These are phyloP conservation scores for Borealophlyctis nickersoniae DNA, from an alignment of 192 early-diverging fungal genomes.

Conservation along the genomic window DNA sequence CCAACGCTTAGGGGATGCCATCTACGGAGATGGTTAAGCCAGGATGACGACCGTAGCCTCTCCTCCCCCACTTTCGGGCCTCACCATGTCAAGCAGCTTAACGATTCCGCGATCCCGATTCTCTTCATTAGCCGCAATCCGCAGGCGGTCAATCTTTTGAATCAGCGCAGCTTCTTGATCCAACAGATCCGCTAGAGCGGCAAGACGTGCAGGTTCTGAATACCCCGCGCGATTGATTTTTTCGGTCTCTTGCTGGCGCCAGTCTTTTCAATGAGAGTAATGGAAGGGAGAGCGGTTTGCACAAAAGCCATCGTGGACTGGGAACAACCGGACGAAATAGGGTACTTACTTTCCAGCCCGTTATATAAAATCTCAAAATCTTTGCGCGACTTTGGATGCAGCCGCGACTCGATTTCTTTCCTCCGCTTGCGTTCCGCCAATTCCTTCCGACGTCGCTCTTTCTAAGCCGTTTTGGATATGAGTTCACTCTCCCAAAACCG, in stretches of 20 bases:
- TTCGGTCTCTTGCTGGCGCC: conserved; percentile 51
- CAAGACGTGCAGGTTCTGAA: conserved; percentile 49
- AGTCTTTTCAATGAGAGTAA: conserved; percentile 26
- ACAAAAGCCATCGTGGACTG: neutral
- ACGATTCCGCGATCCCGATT: conserved; percentile 46
- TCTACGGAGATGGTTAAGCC: conserved; percentile 9
- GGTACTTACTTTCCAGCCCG: conserved; percentile 53
- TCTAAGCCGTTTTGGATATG: conserved; percentile 38
- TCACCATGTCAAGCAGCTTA: conserved; percentile 45
- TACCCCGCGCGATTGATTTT: conserved; percentile 49
- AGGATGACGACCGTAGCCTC: no score
- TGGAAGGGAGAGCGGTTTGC: neutral
- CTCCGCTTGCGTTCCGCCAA: conserved; percentile 45
- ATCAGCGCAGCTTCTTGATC: conserved; percentile 58
- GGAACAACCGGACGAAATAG: neutral
- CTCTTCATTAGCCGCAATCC: conserved; percentile 52
- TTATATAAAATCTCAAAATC: conserved; percentile 62
- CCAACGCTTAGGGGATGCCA: conserved; percentile 41
- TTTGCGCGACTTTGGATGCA: conserved; percentile 51
- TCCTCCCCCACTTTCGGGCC: neutral
- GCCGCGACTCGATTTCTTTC: conserved; percentile 47
- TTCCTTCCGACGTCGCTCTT: conserved; percentile 43
- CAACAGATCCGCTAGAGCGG: conserved; percentile 53
- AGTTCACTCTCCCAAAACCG: neutral
- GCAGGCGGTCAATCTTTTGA: conserved; percentile 58